Evolutionary conservation across 1,139 yeast species (phyloP), one percentile per base, ranked within the genome.

Genomic region (Yamadazyma siamensis): DNA sequence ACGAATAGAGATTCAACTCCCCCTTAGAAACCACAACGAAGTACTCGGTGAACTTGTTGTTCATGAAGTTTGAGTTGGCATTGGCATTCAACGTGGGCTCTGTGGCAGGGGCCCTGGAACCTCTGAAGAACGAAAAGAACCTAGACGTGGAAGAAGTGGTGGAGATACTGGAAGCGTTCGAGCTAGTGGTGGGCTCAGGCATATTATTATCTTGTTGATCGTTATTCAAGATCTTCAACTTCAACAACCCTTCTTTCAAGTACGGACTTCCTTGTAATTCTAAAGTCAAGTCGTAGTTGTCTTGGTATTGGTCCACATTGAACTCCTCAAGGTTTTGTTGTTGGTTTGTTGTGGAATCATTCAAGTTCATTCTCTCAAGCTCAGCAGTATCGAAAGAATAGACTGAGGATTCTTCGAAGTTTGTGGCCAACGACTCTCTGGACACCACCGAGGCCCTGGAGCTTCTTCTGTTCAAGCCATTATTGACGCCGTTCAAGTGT

Each of bases 261-360:
- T 85, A 83, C 2, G 94, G 94, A 2, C 89, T 76, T 0, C 91
- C 94, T 32, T 71, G 69, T 26, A 79, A 63, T 42, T 79, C 85
- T 39, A 83, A 59, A 21, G 71, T 69, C 41, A 75, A 70, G 52
- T 81, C 88, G 39, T 68, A 68, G 22, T 62, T 61, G 52, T 75
- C 80, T 45, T 67, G 73, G 46, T 56, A 68, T 36, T 65, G 65
- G 25, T 61, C 58, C 7, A 62, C 61, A 42, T 65, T 56, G 36
- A 67, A 68, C 33, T 64, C 57, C 30, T 66, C 71, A 36, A 62
- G 42, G 6, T 49, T 34, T 38, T 46, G 26, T 32, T 22, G 11
- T 14, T 27, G 26, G 4, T 28, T 13, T 13, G 26, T 29, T 13
- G 29, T 27, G 15, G 16, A 29, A 17, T 50, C 51, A 27, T 41